Base-by-base conservation (phyloP, 495 filamentous ascomycete genomes). In the Cercophora scortea region DNA sequence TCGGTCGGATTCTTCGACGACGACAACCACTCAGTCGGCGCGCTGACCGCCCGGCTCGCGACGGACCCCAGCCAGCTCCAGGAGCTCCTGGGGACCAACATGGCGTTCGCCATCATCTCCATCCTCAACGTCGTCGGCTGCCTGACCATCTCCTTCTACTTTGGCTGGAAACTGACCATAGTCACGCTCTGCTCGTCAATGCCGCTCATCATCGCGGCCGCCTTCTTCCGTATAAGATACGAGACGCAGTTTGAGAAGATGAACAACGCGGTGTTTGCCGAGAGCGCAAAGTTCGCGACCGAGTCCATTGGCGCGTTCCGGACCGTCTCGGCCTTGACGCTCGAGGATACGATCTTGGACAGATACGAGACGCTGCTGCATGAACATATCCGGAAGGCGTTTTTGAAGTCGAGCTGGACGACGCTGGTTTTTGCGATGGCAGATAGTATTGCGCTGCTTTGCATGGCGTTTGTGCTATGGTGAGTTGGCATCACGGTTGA, bases 31-130 rank as follows among this genome's bases (percentile, higher is more conserved):
- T 74, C 74, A 0, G 64, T 74, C 10, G 76, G 76, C n/a, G 64
- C 75, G 6, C 62, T 80, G 25, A 76, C 72, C 0, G 75, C 74
- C 3, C 66, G 72, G 1, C 70, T 87, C 0, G 68, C 79, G 8
- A 81, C 71, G 2, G 79, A 85, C 52, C 77, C 84, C 0, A 79
- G 72, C 18, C 79, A 82, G 42, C 66, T 89, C 0, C 78, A 87
- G 56, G 81, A 86, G 47, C 57, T 87, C 4, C 61, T 86, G 0
- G 79, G 81, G n/a, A 72, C 70, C 7, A 79, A 80, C 44, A 71
- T 78, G 61, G 70, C 72, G 11, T 69, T 81, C 48, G 70, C 74
- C 13, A 61, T 73, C 34, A 72, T 78, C 45, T 78, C 75, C 1
- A 48, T 76, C 10, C 57, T 79, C 46, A 79, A 70, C 39, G 61